Evolutionary conservation across 2,329 filamentous ascomycete genomes (phyloP), one percentile per base, ranked within the genome.

Genomic region (Ophiosphaerella narmari): DNA sequence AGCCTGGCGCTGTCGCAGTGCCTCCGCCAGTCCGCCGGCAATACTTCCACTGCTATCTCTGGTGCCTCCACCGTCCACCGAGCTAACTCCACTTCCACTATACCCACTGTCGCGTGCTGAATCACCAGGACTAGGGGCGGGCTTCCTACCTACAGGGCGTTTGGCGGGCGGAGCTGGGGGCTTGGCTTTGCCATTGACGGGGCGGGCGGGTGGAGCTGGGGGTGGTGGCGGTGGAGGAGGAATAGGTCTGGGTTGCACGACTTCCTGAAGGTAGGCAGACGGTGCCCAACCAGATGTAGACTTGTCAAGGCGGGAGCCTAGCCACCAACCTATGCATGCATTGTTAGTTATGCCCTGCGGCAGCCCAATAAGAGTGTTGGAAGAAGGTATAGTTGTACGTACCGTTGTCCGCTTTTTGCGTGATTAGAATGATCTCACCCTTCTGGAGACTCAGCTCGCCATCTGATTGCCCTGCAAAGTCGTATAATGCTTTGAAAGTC

Each of bases 341-440:
- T 42, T 44, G 43, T 63, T 48, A 70, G 71, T 59, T 29, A 47
- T 44, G 14, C 24, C 39, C 46, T 13, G 29, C 21, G 3, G 38
- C 7, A 9, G 21, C 26, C 12, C 14, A 34, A 13, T 39, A 26
- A 43, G 14, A 32, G 14, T 13, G 13, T 16, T 9, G 8, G n/a
- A 23, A 24, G 11, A 11, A 11, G 14, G 18, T 21, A 21, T 33
- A 7, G 11, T 32, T 18, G 29, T 39, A 73, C 87, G 74, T 84
- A 96, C 93, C 94, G 71, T 97, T 97, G 72, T 83, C 87, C 75
- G 97, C 93, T 75, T 97, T 97, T 68, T 94, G 88, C n/a, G 95
- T 83, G 67, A 99, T 86, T 71, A 95, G 86, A 45, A 99, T 83
- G 41, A 96, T 75, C 56, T 97, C 89, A 43, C 89, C 91, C 42